Evolutionary conservation across 2,329 filamentous ascomycete species (phyloP).

Genomic region (Trichoderma hamatum): DNA sequence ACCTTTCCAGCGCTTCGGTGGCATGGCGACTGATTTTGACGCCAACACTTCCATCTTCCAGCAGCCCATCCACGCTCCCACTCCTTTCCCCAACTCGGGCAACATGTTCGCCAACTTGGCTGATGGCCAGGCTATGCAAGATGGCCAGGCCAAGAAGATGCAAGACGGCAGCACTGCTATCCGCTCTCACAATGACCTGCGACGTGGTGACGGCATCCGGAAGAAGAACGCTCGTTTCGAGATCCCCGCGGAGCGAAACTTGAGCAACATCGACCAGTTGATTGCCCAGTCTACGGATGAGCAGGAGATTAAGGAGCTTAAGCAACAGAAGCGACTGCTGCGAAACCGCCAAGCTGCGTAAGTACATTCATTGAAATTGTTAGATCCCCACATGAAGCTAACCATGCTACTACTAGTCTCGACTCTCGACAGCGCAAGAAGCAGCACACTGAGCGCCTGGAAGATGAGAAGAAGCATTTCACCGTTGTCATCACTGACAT

Average conservation of each 20-base stretch:
- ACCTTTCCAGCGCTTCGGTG: slow-evolving; percentile 67
- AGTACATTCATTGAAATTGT: slow-evolving; percentile 40
- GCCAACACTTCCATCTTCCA: slow-evolving; percentile 57
- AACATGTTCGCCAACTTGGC: slow-evolving; percentile 58
- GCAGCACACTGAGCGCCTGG: slow-evolving; percentile 93
- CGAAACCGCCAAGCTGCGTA: slow-evolving; percentile 97
- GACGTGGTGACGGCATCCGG: slow-evolving; percentile 83
- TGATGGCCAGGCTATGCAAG: slow-evolving; percentile 55
- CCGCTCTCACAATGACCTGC: slow-evolving; percentile 75
- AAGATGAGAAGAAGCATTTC: slow-evolving; percentile 95
- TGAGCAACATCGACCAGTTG: slow-evolving; percentile 91
- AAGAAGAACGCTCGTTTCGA: slow-evolving; percentile 99
- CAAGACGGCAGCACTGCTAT: slow-evolving; percentile 68
- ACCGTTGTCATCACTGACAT: slow-evolving; percentile 74
- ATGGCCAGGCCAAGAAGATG: slow-evolving; percentile 63
- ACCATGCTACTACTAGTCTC: slow-evolving; percentile 60
- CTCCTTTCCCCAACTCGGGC: slow-evolving; percentile 58
- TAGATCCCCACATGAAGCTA: slow-evolving; percentile 25
- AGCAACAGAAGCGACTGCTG: slow-evolving; percentile 94
- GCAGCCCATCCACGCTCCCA: slow-evolving; percentile 54
- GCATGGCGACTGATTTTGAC: slow-evolving; percentile 61
- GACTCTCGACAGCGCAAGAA: slow-evolving; percentile 98
- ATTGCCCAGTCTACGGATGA: slow-evolving; percentile 88
- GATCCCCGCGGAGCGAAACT: slow-evolving; percentile 89
- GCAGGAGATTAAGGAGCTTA: slow-evolving; percentile 94